Evolutionary conservation across 2,329 filamentous ascomycete genomes (phyloP), one percentile per base, ranked within the genome.

Genomic region (Penicillium sp.): DNA sequence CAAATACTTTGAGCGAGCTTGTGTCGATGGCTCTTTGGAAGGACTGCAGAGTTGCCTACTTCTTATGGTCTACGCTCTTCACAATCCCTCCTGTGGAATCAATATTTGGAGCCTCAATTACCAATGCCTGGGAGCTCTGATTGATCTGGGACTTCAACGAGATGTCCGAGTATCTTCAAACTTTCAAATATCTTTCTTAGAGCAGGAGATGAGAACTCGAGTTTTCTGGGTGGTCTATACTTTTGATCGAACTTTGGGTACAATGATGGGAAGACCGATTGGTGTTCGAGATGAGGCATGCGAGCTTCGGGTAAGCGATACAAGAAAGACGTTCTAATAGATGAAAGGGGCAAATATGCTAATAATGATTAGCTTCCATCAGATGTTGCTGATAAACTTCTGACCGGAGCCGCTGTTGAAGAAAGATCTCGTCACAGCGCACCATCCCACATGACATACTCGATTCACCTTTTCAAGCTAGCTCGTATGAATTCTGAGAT

Each of bases 71-170:
- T 83, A 82, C 48, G 79, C 80, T 0, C 70, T 83, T 11, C 77
- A 83, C 31, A 82, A 76, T 54, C 77, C 81, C 0, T 77, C 73
- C 1, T 75, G 80, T 46, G 69, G 74, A 0, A 61, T 83, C 3
- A 83, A 81, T 51, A 69, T 81, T 0, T 84, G 81, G 82, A 80
- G 81, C 49, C 66, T 83, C 1, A 82, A 83, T 49, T 83, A 83
- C 49, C 81, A 83, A 55, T 83, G 80, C 34, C 70, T 83, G 9
- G 80, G 81, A 1, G 72, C 77, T 0, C 67, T 82, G 0, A 67
- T 83, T 2, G 81, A 83, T 40, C 61, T 83, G 1, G 81, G 81
- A 0, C 64, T 83, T 0, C 81, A 84, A 50, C 72, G 81, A 19
- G 75, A 81, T 47, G 74, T 83, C 6, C 77, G 74, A 1, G 69